Evolutionary conservation across 2,329 filamentous ascomycete genomes (phyloP).

Genomic region (Karstenula rhodostoma): DNA sequence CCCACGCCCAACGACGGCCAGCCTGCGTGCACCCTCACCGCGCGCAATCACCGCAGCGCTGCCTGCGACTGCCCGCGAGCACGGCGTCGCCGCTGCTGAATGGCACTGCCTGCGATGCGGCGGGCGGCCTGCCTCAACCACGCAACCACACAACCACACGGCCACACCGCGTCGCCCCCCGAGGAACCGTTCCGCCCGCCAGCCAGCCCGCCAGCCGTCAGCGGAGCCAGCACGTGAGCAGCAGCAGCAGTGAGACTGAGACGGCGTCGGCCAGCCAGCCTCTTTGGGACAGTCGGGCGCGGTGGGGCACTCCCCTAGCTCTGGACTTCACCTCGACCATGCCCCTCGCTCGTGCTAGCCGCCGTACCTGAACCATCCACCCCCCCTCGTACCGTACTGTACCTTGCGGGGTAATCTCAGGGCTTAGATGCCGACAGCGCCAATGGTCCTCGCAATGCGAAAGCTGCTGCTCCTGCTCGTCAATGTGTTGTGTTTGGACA

Average conservation of each 20-base stretch:
- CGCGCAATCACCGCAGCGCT: neutral
- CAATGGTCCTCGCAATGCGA: neutral
- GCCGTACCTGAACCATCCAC: slow-evolving; percentile 5
- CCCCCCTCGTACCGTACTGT: slow-evolving; percentile 8
- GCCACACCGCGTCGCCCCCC: neutral
- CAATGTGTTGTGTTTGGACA: neutral
- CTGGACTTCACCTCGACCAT: slow-evolving; percentile 3
- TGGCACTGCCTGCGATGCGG: neutral
- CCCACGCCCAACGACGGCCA: neutral
- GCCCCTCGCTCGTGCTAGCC: slow-evolving; percentile 5
- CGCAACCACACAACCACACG: neutral
- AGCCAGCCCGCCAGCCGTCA: neutral
- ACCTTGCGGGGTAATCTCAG: slow-evolving; percentile 12
- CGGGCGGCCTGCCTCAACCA: neutral
- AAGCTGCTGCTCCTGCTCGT: neutral
- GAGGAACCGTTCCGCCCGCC: neutral
- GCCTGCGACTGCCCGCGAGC: neutral
- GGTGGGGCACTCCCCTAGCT: neutral
- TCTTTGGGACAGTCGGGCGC: neutral
- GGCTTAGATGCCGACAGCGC: neutral
- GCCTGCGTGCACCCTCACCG: neutral
- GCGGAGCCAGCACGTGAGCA: slow-evolving; percentile 6
- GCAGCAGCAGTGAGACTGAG: too few species aligned
- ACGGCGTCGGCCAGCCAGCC: slow-evolving; percentile 6
- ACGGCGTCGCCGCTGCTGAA: neutral